These are phyloP conservation scores for Phytophthora pinifolia DNA, from an alignment of 352 stramenopile genomes.

Conservation along the genomic window DNA sequence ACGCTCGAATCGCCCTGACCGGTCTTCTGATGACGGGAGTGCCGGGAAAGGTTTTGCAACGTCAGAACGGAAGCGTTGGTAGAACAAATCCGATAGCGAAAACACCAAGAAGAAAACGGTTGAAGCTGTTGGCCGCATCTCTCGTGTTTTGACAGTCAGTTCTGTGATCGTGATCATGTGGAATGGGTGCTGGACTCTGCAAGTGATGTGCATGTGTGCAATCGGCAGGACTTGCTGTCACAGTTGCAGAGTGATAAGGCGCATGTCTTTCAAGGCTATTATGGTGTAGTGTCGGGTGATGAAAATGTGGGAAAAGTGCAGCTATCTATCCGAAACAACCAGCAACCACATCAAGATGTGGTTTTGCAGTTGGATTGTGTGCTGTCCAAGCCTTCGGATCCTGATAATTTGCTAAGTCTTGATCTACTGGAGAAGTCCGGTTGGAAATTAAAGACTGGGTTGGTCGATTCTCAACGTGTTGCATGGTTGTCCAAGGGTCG, in stretches of 20 bases:
- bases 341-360: constrained; percentile 7
- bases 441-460: constrained; percentile 5
- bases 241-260: not conserved
- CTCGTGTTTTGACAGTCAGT: constrained; percentile 1
- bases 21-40: too few species aligned
- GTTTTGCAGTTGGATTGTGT: constrained; percentile 4
- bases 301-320: constrained; percentile 3
- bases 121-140: not conserved
- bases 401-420: constrained; percentile 15
- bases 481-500: constrained; percentile 4
- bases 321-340: constrained; percentile 7
- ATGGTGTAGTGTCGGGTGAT: not conserved
- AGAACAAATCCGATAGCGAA: constrained; percentile 9
- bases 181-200: too few species aligned
- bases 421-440: constrained; percentile 2
- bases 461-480: not conserved
- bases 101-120: constrained; percentile 8
- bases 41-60: constrained; percentile 6
- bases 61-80: constrained; percentile 10
- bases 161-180: constrained; percentile 12
- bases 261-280: constrained; percentile 1
- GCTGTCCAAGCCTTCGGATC: constrained; percentile 1
- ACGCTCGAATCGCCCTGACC: not conserved
- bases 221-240: not conserved
- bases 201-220: constrained; percentile 12